Conservation (phyloP, 331 rosid species). For the Malus hybrid region DNA sequence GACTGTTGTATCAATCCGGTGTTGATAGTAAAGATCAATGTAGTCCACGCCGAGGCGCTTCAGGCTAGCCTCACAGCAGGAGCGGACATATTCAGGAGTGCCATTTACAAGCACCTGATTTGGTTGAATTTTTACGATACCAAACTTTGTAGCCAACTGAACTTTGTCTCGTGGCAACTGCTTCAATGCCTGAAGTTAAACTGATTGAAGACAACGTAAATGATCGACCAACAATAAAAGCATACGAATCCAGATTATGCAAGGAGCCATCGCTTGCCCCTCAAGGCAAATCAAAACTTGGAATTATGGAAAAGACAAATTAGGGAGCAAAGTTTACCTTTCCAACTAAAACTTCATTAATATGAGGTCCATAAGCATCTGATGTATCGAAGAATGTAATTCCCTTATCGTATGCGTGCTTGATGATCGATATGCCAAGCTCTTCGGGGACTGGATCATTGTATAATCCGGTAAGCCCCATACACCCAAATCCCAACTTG, state of each 20-base stretch:
- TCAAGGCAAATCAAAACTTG: neutral
- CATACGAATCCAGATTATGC: neutral
- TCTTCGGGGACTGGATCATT: neutral
- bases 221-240: no score
- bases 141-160: constrained; percentile 7
- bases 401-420: neutral
- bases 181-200: neutral
- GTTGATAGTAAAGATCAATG: constrained; percentile 1
- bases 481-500: constrained; percentile 12
- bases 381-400: neutral
- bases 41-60: neutral
- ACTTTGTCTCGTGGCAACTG: neutral
- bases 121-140: neutral
- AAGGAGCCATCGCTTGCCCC: neutral
- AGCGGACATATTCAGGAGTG: neutral
- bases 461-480: constrained; percentile 1
- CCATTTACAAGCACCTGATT: neutral
- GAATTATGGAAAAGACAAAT: neutral
- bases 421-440: neutral
- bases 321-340: neutral
- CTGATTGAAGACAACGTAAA: neutral
- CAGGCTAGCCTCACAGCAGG: constrained; percentile 3
- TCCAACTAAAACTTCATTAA: neutral
- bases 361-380: neutral
- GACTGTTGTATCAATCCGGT: neutral